phyloP scores from a whole-genome alignment of 75 land plant genomes.

The Picea sitchensis region DNA sequence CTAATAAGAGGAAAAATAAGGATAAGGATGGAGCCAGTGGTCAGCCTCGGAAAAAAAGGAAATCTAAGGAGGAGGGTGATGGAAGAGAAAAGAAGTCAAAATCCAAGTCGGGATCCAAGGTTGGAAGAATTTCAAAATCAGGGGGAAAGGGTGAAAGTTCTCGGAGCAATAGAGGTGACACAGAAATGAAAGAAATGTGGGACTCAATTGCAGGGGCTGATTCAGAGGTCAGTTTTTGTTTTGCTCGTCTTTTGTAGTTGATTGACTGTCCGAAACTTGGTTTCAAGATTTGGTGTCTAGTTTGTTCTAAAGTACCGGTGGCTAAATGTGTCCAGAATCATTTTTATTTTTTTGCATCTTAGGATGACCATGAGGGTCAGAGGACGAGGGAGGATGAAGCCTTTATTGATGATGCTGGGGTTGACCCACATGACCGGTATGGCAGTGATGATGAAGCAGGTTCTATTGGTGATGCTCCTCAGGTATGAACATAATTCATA shows the following conservation, averaged over 20 bases:
- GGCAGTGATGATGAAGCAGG: constrained; percentile 71
- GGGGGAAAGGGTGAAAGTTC: constrained; percentile 15
- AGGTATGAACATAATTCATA: constrained; percentile 36
- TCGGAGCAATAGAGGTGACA: constrained; percentile 24
- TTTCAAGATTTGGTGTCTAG: background rate
- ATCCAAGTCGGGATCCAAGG: constrained; percentile 25
- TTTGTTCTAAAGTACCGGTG: background rate
- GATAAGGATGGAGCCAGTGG: constrained; percentile 14
- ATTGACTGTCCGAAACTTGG: background rate
- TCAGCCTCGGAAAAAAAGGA: constrained; percentile 19
- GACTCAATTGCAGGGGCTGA: constrained; percentile 74
- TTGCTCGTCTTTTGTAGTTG: background rate
- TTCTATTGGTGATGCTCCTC: constrained; percentile 69
- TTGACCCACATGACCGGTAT: constrained; percentile 73
- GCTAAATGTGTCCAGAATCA: background rate
- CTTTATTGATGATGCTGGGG: constrained; percentile 96
- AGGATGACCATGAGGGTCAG: constrained; percentile 88
- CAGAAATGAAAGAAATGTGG: constrained; percentile 92
- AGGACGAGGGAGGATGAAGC: constrained; percentile 79
- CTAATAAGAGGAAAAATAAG: constrained; percentile 7
- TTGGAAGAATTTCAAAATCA: constrained; percentile 2
- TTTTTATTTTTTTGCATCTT: constrained; percentile 4
- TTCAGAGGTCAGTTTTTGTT: constrained; percentile 63
- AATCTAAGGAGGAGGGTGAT: constrained; percentile 21
- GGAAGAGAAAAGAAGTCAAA: constrained; percentile 40